These are phyloP conservation scores for Drosera capensis DNA, from an alignment of 148 eudicot species.

Conservation along the genomic window DNA sequence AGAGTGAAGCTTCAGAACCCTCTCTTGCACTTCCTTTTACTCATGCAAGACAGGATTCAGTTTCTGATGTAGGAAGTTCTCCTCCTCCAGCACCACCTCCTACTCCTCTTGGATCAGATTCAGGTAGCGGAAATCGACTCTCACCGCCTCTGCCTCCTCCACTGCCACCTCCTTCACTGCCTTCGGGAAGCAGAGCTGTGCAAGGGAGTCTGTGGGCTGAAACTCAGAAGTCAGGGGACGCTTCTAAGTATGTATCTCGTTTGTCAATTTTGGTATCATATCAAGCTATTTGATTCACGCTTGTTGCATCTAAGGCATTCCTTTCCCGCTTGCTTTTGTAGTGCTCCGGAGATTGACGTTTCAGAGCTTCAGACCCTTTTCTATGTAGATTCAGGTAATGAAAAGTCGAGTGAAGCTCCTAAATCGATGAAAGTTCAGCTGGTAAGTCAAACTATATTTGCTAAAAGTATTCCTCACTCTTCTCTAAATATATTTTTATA, in stretches of 20 bases:
- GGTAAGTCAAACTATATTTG: slow-evolving; percentile 21
- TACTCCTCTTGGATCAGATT: slow-evolving; percentile 9
- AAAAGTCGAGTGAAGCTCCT: slow-evolving; percentile 29
- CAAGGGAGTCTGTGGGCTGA: slow-evolving; percentile 97
- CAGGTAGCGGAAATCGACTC: neutral
- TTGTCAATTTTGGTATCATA: neutral
- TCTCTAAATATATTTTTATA: neutral
- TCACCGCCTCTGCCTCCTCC: slow-evolving; percentile 1
- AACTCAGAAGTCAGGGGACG: slow-evolving; percentile 56
- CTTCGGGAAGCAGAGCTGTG: slow-evolving; percentile 82
- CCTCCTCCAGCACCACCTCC: slow-evolving; percentile 9
- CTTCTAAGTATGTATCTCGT: slow-evolving; percentile 56
- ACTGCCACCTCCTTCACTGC: slow-evolving; percentile 2
- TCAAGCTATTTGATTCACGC: neutral
- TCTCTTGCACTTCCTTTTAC: slow-evolving; percentile 5
- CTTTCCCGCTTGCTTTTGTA: slow-evolving; percentile 8
- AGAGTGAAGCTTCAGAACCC: slow-evolving; percentile 1
- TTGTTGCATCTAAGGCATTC: neutral
- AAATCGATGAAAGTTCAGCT: slow-evolving; percentile 72
- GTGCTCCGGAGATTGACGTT: slow-evolving; percentile 92
- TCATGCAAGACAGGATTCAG: slow-evolving; percentile 8
- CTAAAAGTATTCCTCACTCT: neutral
- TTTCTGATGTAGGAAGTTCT: slow-evolving; percentile 4
- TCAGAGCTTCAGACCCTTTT: slow-evolving; percentile 80
- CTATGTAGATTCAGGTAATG: slow-evolving; percentile 44